Evolutionary conservation across 177 flowering plant species (phyloP), one percentile per base, ranked within the genome.

Genomic region (Telopea speciosissima): DNA sequence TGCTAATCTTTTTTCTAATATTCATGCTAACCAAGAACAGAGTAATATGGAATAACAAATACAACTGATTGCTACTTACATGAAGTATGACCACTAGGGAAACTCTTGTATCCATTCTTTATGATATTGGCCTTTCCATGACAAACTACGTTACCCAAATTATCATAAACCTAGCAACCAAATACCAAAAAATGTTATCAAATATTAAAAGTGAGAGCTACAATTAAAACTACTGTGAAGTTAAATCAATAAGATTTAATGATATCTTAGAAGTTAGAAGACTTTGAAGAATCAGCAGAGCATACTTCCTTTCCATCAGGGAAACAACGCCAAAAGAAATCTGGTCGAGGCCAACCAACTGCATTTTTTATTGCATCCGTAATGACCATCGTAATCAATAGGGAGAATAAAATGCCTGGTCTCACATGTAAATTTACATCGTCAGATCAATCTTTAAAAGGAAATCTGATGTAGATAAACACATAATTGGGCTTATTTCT

Each of bases 61-160:
- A 49, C 3, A 49, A 19, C 31, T 36, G 9, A 68, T 8, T 42
- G 61, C 25, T 70, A 44, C 88, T 87, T 80, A 90, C 95, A 81
- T 58, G 96, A 84, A 75, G 91, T 77, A 79, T 90, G 92, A 19
- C 92, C 96, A 70, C 96, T 90, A 24, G 92, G 96, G 72, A 90
- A 90, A 69, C 96, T 90, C 71, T 85, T 90, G 49, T 87, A 86
- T 28, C 92, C 95, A 80, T 88, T 92, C 76, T 74, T 87, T 65
- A 90, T 81, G 49, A 58, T 84, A 31, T 78, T 80, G 2, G 24
- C 71, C 14, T 73, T 56, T 3, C 95, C 95, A 82, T 84, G 86
- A 66, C 95, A 90, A 44, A 87, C 69, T 21, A 85, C 95, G 72
- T 79, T 40, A 54, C 92, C 86, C 76, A 60, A 73, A 26, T 33